A percentile compares a stretch with the other conserved stretches of the same genome.
phyloP scores from a whole-genome alignment of 1,139 yeast genomes.

The Lodderomyces pseudojiufengensis region DNA sequence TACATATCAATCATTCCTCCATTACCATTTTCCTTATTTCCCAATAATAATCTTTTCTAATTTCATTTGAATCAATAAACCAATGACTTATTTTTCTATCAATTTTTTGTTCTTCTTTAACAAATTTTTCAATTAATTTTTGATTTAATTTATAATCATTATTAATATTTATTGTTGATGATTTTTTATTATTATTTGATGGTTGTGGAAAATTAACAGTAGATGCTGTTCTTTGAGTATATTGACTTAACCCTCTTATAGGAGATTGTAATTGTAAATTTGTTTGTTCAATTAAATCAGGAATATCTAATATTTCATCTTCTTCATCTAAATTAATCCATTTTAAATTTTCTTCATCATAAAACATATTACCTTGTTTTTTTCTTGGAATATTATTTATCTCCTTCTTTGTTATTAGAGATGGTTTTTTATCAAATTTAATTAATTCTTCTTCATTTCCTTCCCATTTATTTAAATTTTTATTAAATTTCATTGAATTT shows the following conservation, averaged over 20 bases:
- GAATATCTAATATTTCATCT: conserved; percentile 48
- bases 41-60: conserved; percentile 43
- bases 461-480: conserved; percentile 55
- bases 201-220: conserved; percentile 15
- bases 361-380: conserved; percentile 46
- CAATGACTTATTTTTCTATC: conserved; percentile 47
- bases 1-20: no score
- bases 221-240: conserved; percentile 38
- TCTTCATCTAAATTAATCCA: conserved; percentile 47
- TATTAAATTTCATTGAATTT: conserved; percentile 52
- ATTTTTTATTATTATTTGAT: not conserved
- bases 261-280: conserved; percentile 11
- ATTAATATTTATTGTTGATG: not conserved
- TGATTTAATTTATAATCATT: conserved; percentile 29
- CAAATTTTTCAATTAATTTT: conserved; percentile 39
- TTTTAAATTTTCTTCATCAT: conserved; percentile 54
- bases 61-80: conserved; percentile 35
- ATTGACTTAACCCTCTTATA: conserved; percentile 23
- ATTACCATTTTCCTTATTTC: conserved; percentile 55
- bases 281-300: conserved; percentile 25
- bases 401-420: conserved; percentile 33
- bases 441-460: conserved; percentile 61
- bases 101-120: conserved; percentile 51
- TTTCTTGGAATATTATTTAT: conserved; percentile 1
- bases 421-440: conserved; percentile 43